Evolutionary conservation across 1,284 basidiomycete species (phyloP).

Genomic region (Anthracocystis panici-leucophaei): DNA sequence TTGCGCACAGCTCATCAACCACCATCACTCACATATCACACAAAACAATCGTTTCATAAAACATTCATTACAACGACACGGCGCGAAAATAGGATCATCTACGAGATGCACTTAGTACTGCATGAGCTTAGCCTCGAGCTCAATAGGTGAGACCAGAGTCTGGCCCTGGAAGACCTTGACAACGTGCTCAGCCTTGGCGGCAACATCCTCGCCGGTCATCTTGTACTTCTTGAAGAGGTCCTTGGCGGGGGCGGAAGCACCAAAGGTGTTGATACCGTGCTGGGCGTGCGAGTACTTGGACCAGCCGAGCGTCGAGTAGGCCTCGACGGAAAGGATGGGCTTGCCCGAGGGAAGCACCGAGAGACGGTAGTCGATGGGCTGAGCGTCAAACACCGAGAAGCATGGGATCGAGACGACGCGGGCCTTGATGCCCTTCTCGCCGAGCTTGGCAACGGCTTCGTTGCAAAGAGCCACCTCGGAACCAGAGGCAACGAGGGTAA

Average conservation of each 20-base stretch:
- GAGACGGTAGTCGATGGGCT: slow-evolving; percentile 82
- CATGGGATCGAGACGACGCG: slow-evolving; percentile 89
- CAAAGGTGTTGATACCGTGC: slow-evolving; percentile 70
- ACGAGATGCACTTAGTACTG: slow-evolving; percentile 29
- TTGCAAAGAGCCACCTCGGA: slow-evolving; percentile 88
- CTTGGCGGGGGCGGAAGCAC: slow-evolving; percentile 88
- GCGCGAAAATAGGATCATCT: slow-evolving; percentile 2
- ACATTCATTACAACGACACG: slow-evolving; percentile 6
- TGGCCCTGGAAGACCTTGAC: slow-evolving; percentile 88
- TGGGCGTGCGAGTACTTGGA: slow-evolving; percentile 67
- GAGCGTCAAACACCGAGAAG: slow-evolving; percentile 88
- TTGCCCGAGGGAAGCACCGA: slow-evolving; percentile 87
- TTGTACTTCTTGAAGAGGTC: slow-evolving; percentile 78
- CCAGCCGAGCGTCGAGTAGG: slow-evolving; percentile 73
- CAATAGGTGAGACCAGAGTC: slow-evolving; percentile 80
- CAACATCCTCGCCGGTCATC: slow-evolving; percentile 75
- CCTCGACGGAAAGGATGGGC: slow-evolving; percentile 90
- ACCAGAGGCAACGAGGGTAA: slow-evolving; percentile 89
- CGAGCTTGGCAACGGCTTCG: slow-evolving; percentile 81
- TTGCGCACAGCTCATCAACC: background rate
- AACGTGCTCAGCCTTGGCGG: slow-evolving; percentile 84
- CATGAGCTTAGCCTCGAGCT: slow-evolving; percentile 52
- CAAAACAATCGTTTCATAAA: background rate
- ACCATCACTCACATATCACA: no score
- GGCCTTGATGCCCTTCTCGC: slow-evolving; percentile 79